phyloP scores from a whole-genome alignment of 2,329 filamentous ascomycete species.

The Venturia aucupariae region DNA sequence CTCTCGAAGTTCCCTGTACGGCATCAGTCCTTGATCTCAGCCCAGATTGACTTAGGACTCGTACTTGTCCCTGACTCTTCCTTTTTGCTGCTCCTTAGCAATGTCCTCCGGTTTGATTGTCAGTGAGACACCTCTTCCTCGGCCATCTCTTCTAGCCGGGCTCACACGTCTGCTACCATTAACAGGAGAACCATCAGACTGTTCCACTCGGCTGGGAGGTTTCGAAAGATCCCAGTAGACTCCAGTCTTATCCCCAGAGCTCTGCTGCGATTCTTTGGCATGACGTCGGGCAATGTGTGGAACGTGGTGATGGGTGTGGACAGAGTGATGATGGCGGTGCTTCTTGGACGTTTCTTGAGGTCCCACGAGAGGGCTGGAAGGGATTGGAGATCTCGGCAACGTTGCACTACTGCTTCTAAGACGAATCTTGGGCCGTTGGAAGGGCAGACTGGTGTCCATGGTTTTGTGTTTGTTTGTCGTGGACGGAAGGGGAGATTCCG shows the following conservation, averaged over 20 bases:
- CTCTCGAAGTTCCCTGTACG: conserved; percentile 29
- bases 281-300: conserved; percentile 1
- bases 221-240: background rate
- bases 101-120: conserved; percentile 32
- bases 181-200: background rate
- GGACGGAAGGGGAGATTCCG: too few species aligned
- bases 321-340: conserved; percentile 10
- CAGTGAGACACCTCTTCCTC: conserved; percentile 17
- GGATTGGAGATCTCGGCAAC: background rate
- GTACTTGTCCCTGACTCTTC: conserved; percentile 31
- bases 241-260: background rate
- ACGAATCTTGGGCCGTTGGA: conserved; percentile 1
- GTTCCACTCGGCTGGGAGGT: background rate
- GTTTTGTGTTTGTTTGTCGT: background rate
- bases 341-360: background rate
- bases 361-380: background rate
- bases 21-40: conserved; percentile 3
- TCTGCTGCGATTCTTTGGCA: conserved; percentile 3
- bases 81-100: conserved; percentile 26
- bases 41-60: background rate
- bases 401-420: conserved; percentile 5
- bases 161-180: conserved; percentile 23
- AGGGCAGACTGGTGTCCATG: background rate
- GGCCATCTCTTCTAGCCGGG: conserved; percentile 15
- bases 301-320: conserved; percentile 2